Evolutionary conservation across 2,329 filamentous ascomycete species (phyloP).

Genomic region (Neobulgaria alba): DNA sequence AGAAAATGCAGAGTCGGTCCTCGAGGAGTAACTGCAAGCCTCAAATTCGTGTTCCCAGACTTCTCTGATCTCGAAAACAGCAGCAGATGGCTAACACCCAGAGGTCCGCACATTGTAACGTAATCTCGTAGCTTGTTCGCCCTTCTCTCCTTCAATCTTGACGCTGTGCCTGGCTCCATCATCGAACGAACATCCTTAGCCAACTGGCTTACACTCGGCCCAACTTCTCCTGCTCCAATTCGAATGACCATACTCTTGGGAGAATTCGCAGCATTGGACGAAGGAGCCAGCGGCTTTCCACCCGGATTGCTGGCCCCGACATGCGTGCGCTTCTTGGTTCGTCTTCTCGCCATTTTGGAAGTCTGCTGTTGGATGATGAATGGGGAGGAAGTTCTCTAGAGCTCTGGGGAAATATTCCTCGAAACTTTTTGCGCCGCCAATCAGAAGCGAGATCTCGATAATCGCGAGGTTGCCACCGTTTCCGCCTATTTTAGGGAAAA

Average conservation of each 20-base stretch:
- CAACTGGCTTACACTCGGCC: conserved; percentile 82
- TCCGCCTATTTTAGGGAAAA: too few relatives aligned
- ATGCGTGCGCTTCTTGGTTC: conserved; percentile 87
- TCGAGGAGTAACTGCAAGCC: conserved; percentile 77
- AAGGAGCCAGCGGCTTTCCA: conserved; percentile 45
- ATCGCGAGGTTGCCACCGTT: too few relatives aligned
- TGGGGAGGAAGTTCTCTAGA: too few relatives aligned
- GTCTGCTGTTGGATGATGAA: conserved; percentile 13
- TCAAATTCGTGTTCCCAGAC: conserved; percentile 87
- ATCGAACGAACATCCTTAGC: conserved; percentile 84
- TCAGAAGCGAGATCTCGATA: conserved; percentile 23
- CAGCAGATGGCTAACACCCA: conserved; percentile 87
- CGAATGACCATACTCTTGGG: conserved; percentile 99
- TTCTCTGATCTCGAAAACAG: conserved; percentile 85
- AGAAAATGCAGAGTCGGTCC: conserved; percentile 92
- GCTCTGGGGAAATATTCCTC: conserved; percentile 23
- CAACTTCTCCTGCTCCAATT: conserved; percentile 88
- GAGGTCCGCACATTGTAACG: conserved; percentile 86
- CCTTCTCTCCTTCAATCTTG: conserved; percentile 78
- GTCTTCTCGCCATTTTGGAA: conserved; percentile 62
- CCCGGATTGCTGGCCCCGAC: conserved; percentile 49
- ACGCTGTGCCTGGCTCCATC: conserved; percentile 94
- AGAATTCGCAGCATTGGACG: conserved; percentile 49
- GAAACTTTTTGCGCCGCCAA: conserved; percentile 22
- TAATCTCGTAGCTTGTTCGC: conserved; percentile 88